Percentiles rank a stretch among this genome's conserved stretches.
phyloP scores from a whole-genome alignment of 176 grass and related monocot species.

The Juncus effusus region DNA sequence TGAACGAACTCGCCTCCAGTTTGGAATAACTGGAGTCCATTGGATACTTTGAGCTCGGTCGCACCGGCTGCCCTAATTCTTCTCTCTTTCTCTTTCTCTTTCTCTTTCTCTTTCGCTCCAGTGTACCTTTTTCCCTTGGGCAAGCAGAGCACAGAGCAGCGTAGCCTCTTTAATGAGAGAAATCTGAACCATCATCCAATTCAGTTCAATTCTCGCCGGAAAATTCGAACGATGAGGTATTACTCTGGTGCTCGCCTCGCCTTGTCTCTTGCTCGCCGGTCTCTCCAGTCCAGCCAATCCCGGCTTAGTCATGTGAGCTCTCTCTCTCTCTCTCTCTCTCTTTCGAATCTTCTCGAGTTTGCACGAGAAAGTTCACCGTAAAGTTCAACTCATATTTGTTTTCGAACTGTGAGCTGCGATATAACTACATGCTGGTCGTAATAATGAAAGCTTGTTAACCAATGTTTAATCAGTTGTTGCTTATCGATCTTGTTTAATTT shows the following conservation, averaged over 20 bases:
- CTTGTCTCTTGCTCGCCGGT: constrained; percentile 25
- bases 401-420: too few relatives aligned
- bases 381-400: too few relatives aligned
- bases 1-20: too few relatives aligned
- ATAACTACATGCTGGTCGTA: too few relatives aligned
- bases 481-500: too few relatives aligned
- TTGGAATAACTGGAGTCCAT: too few relatives aligned
- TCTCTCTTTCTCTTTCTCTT: neutral
- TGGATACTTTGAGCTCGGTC: too few relatives aligned
- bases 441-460: too few relatives aligned
- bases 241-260: constrained; percentile 20
- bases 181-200: neutral
- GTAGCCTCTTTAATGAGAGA: neutral
- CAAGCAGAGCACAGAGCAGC: neutral
- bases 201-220: neutral
- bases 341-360: neutral
- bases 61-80: neutral
- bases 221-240: constrained; percentile 32
- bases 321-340: neutral
- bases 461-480: too few relatives aligned
- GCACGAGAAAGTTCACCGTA: neutral
- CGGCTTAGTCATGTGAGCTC: constrained; percentile 25
- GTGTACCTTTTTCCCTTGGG: neutral
- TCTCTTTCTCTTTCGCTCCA: neutral
- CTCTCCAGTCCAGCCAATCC: constrained; percentile 23